These are phyloP conservation scores for Phytopythium kandeliae DNA, from an alignment of 352 stramenopile genomes.

Conservation along the genomic window DNA sequence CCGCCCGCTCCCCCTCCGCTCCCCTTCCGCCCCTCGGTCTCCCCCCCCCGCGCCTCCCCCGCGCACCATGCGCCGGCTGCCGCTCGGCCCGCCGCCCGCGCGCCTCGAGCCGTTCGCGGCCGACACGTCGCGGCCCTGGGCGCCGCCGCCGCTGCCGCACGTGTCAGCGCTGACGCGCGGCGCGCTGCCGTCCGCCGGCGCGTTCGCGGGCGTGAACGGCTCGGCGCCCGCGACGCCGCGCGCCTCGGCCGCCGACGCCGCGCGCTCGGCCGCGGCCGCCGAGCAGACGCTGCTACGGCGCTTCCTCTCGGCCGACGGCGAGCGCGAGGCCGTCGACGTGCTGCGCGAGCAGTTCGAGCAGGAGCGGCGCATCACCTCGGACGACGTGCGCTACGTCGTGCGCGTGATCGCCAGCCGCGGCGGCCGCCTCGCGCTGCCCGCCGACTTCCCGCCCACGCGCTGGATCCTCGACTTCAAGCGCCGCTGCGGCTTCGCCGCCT, in stretches of 20 bases:
- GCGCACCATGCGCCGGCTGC: not conserved
- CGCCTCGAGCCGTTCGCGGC: not conserved
- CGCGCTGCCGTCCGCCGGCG: too few relatives aligned
- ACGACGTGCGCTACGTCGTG: slow-evolving; percentile 55
- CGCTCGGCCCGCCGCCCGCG: not conserved
- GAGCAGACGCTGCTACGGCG: slow-evolving; percentile 6
- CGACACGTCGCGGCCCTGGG: not conserved
- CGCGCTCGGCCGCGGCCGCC: too few relatives aligned
- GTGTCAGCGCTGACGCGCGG: not conserved
- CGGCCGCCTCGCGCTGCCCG: slow-evolving; percentile 14
- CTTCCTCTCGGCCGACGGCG: slow-evolving; percentile 25
- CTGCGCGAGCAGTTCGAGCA: slow-evolving; percentile 45
- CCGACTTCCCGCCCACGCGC: slow-evolving; percentile 36
- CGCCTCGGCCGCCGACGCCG: too few relatives aligned
- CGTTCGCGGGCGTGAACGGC: too few relatives aligned
- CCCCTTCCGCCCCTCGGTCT: not conserved
- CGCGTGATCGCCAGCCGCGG: slow-evolving; percentile 35
- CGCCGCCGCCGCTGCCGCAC: not conserved
- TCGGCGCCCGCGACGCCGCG: too few relatives aligned
- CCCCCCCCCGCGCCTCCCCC: too few relatives aligned
- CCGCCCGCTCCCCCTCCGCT: not conserved
- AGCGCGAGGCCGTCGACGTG: slow-evolving; percentile 37
- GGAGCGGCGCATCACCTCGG: slow-evolving; percentile 39
- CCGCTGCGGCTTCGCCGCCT: slow-evolving; percentile 24
- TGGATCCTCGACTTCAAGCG: slow-evolving; percentile 52